Evolutionary conservation across 148 eudicot species (phyloP).

Genomic region (Rhododendron kiyosumense): DNA sequence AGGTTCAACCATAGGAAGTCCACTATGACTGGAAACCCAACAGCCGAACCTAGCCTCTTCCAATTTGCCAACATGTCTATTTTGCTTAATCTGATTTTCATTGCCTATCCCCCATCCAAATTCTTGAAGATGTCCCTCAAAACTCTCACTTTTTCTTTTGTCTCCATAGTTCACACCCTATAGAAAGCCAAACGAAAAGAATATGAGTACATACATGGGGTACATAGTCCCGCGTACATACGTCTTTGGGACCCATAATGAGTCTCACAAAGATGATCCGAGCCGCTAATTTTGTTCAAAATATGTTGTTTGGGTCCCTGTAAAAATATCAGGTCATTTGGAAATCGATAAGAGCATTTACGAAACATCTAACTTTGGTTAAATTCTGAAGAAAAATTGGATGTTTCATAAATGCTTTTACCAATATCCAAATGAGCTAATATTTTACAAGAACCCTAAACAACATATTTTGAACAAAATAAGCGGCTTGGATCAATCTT

Average conservation of each 20-base stretch:
- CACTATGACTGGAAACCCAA: not conserved
- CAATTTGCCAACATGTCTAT: not conserved
- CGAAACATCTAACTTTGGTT: no score
- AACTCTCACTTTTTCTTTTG: not conserved
- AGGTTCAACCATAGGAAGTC: not conserved
- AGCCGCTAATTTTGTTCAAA: no score
- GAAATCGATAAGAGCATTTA: no score
- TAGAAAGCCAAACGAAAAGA: not conserved
- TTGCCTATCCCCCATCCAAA: not conserved
- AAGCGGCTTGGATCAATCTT: not conserved
- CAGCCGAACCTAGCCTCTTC: not conserved
- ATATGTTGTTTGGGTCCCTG: no score
- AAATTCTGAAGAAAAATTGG: no score
- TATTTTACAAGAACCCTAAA: not conserved
- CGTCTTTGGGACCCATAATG: no score
- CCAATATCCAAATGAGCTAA: not conserved
- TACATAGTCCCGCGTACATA: no score
- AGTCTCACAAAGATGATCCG: no score
- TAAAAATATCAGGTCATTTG: no score
- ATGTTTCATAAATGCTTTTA: no score
- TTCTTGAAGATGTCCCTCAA: slow-evolving; percentile 4
- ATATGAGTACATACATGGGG: no score
- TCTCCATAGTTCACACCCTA: not conserved
- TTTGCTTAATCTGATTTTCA: not conserved
- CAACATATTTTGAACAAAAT: not conserved